phyloP scores from a whole-genome alignment of 2,329 filamentous ascomycete species.

The Ophiostoma himal-ulmi region DNA sequence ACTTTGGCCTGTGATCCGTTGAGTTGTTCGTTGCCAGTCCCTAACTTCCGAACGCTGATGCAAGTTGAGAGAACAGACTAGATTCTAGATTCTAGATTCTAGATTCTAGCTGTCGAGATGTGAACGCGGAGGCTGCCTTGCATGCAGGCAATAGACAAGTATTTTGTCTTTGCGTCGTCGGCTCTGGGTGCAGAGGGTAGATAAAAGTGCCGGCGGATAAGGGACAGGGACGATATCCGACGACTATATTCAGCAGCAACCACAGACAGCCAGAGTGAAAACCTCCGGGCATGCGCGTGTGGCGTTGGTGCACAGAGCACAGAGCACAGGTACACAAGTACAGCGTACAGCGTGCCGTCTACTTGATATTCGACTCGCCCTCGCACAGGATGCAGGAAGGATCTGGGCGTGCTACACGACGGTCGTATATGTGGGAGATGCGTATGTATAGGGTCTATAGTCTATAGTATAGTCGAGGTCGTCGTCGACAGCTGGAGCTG shows the following conservation, averaged over 20 bases:
- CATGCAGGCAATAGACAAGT: not conserved
- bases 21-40: not conserved
- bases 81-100: not conserved
- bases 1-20: not conserved
- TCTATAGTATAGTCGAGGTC: not conserved
- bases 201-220: not conserved
- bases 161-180: not conserved
- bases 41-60: not conserved
- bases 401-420: constrained; percentile 3
- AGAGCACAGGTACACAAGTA: constrained; percentile 6
- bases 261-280: not conserved
- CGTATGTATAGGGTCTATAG: not conserved
- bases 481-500: not conserved
- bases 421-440: constrained; percentile 9
- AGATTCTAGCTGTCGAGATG: not conserved
- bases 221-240: constrained; percentile 5
- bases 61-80: not conserved
- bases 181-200: not conserved
- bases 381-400: constrained; percentile 2
- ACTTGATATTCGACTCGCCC: not conserved
- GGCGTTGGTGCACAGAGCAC: not conserved
- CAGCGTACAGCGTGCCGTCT: constrained; percentile 5
- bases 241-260: not conserved
- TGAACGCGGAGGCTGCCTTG: not conserved
- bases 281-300: constrained; percentile 5